Conservation (phyloP, 495 filamentous ascomycete species). For the Tuber calosporum region DNA sequence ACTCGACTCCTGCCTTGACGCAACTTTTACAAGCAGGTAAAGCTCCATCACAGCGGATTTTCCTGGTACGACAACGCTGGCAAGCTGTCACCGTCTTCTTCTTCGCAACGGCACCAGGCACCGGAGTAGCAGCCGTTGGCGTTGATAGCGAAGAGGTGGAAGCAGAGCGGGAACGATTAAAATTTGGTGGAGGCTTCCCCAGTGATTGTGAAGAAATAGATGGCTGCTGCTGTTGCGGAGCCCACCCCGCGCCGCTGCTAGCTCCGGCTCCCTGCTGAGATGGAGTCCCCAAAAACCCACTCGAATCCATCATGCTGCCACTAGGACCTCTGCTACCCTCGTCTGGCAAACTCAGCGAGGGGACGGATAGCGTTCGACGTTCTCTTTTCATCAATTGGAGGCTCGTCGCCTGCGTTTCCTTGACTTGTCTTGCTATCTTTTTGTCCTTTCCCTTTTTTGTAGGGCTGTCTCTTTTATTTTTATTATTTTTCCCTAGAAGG, state of each 20-base stretch:
- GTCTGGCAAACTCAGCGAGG: conserved; percentile 33
- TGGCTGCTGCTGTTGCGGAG: conserved; percentile 38
- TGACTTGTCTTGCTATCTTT: conserved; percentile 11
- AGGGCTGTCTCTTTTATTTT: background rate
- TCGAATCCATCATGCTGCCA: conserved; percentile 19
- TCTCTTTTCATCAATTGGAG: conserved; percentile 35
- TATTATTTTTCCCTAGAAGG: conserved; percentile 1
- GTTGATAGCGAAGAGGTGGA: conserved; percentile 41
- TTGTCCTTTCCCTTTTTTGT: conserved; percentile 5
- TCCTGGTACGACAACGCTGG: conserved; percentile 41
- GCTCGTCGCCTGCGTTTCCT: background rate
- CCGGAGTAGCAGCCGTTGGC: conserved; percentile 25
- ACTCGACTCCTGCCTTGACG: conserved; percentile 36
- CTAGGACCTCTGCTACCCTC: conserved; percentile 12
- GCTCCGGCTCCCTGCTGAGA: conserved; percentile 18
- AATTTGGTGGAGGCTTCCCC: conserved; percentile 19
- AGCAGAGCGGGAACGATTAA: conserved; percentile 39
- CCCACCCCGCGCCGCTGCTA: conserved; percentile 35
- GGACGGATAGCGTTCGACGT: conserved; percentile 39
- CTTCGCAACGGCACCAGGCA: conserved; percentile 17
- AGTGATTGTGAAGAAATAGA: conserved; percentile 22
- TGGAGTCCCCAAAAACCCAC: conserved; percentile 32
- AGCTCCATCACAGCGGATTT: conserved; percentile 40
- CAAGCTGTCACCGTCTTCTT: conserved; percentile 42
- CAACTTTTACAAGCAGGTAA: conserved; percentile 40